These are phyloP conservation scores for Castanopsis chinensis DNA, from an alignment of 306 rosid genomes.

Conservation along the genomic window DNA sequence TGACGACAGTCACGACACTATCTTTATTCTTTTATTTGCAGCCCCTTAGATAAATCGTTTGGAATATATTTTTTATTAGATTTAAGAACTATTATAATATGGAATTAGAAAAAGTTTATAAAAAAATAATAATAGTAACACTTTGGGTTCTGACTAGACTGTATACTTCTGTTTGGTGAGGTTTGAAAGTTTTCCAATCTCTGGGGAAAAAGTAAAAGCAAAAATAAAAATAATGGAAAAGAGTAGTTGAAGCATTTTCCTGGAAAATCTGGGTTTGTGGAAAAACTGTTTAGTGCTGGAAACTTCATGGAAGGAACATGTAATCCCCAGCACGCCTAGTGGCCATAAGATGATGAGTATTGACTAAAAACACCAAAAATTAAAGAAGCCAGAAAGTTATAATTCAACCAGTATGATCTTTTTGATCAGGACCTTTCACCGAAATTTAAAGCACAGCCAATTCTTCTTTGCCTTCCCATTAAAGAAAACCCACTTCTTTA, in stretches of 20 bases:
- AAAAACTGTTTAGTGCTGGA: background rate
- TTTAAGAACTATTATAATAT: no score
- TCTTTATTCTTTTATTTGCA: no score
- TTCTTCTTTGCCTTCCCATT: background rate
- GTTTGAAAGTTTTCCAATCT: background rate
- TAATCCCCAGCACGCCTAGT: background rate
- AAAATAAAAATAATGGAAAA: background rate
- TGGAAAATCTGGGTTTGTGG: constrained; percentile 14
- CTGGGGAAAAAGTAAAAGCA: background rate
- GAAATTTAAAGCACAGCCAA: no score
- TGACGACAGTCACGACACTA: no score
- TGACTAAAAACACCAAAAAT: constrained; percentile 1
- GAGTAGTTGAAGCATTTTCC: constrained; percentile 25
- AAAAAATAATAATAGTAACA: no score
- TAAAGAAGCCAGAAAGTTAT: no score
- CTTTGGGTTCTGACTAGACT: no score
- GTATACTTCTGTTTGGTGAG: background rate
- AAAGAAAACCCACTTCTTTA: background rate
- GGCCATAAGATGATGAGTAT: background rate
- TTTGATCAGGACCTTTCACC: no score
- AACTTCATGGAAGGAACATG: constrained; percentile 12
- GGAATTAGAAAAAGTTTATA: no score
- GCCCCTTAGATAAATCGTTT: no score
- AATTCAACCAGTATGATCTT: no score
- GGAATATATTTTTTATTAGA: no score